A percentile compares a stretch with the other conserved stretches of the same genome.
phyloP scores from a whole-genome alignment of 2,329 filamentous ascomycete species.

The Lasiodiplodia gonubiensis region DNA sequence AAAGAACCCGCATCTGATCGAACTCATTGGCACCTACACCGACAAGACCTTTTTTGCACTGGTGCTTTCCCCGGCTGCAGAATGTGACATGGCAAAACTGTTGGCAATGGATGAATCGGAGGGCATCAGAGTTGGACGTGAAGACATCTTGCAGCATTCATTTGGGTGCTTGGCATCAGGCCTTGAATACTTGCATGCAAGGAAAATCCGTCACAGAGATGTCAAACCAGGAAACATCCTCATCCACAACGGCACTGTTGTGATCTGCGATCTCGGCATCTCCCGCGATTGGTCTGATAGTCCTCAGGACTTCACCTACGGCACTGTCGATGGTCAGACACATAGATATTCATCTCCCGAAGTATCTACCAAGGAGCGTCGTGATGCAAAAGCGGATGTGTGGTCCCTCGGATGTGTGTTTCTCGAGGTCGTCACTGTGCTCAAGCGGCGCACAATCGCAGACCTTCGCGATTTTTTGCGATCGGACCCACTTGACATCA shows the following conservation, averaged over 20 bases:
- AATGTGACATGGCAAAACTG: not conserved
- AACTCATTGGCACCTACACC: not conserved
- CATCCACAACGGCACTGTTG: not conserved
- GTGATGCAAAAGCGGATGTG: not conserved
- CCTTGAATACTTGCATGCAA: not conserved
- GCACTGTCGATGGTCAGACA: not conserved
- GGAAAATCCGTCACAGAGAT: not conserved
- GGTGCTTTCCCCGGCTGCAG: not conserved
- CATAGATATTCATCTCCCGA: not conserved
- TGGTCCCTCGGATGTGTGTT: conserved; percentile 5
- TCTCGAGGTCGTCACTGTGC: not conserved
- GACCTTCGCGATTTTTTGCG: not conserved
- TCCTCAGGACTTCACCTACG: not conserved
- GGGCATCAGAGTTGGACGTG: not conserved
- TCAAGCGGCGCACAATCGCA: not conserved
- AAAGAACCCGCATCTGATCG: not conserved
- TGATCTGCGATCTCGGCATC: not conserved
- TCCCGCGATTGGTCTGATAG: not conserved
- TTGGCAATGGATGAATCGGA: not conserved
- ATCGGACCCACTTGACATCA: not conserved
- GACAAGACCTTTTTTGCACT: not conserved
- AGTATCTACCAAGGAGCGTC: not conserved
- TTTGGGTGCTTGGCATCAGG: not conserved
- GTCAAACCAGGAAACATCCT: conserved; percentile 6
- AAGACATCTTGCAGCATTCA: not conserved